Conservation (phyloP, 805 yeast species). For the Kazachstania martiniae region DNA sequence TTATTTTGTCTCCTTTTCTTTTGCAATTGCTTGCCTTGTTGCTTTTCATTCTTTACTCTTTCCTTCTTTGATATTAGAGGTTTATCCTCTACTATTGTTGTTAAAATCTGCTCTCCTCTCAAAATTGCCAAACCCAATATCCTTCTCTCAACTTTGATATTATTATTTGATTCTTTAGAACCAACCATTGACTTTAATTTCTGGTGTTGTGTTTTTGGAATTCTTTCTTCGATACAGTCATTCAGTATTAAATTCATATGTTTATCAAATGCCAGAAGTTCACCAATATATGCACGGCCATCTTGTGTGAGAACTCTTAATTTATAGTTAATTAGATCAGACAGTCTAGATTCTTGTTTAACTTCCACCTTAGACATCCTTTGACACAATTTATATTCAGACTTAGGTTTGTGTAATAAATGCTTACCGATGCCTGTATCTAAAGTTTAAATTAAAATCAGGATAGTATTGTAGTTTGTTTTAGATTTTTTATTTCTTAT, state of each 20-base stretch:
- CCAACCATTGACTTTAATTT: constrained; percentile 27
- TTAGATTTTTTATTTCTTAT: no score
- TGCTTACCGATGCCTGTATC: no score
- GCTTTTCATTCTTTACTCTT: constrained; percentile 23
- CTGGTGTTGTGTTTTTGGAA: constrained; percentile 44
- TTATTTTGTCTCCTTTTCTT: constrained; percentile 25
- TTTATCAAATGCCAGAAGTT: constrained; percentile 77
- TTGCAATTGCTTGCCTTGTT: constrained; percentile 26
- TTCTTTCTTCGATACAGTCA: constrained; percentile 75
- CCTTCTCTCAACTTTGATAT: constrained; percentile 57
- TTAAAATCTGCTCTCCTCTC: constrained; percentile 80
- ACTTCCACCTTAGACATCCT: constrained; percentile 13
- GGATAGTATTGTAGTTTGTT: no score
- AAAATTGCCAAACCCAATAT: constrained; percentile 70
- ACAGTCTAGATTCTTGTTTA: constrained; percentile 19
- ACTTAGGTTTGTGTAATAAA: no score
- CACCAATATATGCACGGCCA: constrained; percentile 68
- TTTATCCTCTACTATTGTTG: constrained; percentile 50
- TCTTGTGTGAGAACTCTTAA: constrained; percentile 70
- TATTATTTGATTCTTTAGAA: no score
- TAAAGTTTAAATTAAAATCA: no score
- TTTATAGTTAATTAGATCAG: constrained; percentile 64
- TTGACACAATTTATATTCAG: no score
- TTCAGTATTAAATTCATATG: constrained; percentile 78
- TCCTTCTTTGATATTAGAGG: constrained; percentile 37